These are phyloP conservation scores for Saxophila tyrrhenica DNA, from an alignment of 495 filamentous ascomycete genomes.

Conservation along the genomic window DNA sequence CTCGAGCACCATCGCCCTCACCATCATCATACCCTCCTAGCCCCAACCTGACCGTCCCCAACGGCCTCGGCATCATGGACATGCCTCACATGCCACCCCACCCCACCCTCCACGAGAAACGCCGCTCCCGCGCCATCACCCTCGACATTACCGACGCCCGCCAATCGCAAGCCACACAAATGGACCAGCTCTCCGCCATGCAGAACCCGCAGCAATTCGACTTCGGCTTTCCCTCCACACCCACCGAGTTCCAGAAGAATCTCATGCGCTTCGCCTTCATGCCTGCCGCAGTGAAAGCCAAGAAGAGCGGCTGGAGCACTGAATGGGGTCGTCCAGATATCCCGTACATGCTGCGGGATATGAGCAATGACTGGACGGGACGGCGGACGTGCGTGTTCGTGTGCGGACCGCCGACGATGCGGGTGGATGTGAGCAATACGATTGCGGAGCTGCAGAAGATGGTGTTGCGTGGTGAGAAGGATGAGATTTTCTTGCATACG, in stretches of 20 bases:
- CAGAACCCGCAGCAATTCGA: slow-evolving; percentile 40
- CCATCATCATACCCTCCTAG: background rate
- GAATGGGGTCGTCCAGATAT: slow-evolving; percentile 91
- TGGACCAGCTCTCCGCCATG: background rate
- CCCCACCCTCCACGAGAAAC: slow-evolving; percentile 18
- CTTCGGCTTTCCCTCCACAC: slow-evolving; percentile 65
- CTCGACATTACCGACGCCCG: slow-evolving; percentile 22
- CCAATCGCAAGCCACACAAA: background rate
- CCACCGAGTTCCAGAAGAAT: slow-evolving; percentile 68
- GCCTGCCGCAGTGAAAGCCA: slow-evolving; percentile 43
- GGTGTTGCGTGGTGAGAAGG: slow-evolving; percentile 67
- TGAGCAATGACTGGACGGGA: slow-evolving; percentile 63
- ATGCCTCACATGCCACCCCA: slow-evolving; percentile 17
- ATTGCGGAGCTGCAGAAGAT: slow-evolving; percentile 72
- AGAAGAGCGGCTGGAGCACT: slow-evolving; percentile 72
- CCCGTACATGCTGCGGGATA: slow-evolving; percentile 67
- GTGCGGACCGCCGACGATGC: slow-evolving; percentile 78
- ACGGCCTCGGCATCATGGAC: slow-evolving; percentile 2
- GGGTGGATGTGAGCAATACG: slow-evolving; percentile 70
- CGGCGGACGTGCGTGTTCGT: slow-evolving; percentile 85
- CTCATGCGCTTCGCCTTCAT: slow-evolving; percentile 81
- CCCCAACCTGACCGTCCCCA: background rate
- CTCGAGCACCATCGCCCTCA: slow-evolving; percentile 10
- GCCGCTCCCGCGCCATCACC: slow-evolving; percentile 24
- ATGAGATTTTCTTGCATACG: slow-evolving; percentile 90